Conservation (phyloP, 1,284 basidiomycete genomes). For the Boletus mariae region DNA sequence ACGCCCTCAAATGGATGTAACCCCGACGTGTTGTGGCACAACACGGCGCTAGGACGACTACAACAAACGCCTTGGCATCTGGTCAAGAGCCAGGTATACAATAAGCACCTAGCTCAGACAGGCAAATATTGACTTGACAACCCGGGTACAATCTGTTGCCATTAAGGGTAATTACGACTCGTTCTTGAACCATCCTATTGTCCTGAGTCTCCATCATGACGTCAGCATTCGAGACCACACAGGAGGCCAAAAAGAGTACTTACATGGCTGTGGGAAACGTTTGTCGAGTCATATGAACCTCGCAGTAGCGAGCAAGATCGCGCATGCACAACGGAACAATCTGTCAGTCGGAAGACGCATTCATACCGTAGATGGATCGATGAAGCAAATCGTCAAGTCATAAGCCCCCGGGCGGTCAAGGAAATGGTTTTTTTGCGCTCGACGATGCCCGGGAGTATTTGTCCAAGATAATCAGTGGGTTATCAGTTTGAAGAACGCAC, state of each 20-base stretch:
- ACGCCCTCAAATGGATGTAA: constrained; percentile 62
- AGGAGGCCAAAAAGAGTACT: background rate
- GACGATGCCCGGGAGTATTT: background rate
- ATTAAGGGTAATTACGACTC: background rate
- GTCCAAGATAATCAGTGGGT: background rate
- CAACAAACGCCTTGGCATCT: too few relatives aligned
- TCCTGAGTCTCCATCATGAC: background rate
- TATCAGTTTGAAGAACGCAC: background rate
- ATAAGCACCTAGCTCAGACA: too few relatives aligned
- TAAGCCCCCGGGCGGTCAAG: background rate
- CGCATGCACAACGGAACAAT: background rate
- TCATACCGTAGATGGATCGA: too few relatives aligned
- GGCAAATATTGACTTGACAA: too few relatives aligned
- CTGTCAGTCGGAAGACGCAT: background rate
- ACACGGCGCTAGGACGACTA: too few relatives aligned
- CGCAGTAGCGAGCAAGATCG: background rate
- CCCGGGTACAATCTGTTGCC: background rate
- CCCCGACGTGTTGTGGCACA: too few relatives aligned
- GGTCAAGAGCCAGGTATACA: too few relatives aligned
- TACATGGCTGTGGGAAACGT: background rate
- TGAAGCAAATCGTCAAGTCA: background rate
- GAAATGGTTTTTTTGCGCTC: too few relatives aligned
- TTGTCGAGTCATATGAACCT: background rate
- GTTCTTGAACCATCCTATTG: background rate
- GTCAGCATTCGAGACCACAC: background rate